A percentile compares a stretch with the other conserved stretches of the same genome.
phyloP scores from a whole-genome alignment of 768 basidiomycete species.

The Lactarius evosmus region DNA sequence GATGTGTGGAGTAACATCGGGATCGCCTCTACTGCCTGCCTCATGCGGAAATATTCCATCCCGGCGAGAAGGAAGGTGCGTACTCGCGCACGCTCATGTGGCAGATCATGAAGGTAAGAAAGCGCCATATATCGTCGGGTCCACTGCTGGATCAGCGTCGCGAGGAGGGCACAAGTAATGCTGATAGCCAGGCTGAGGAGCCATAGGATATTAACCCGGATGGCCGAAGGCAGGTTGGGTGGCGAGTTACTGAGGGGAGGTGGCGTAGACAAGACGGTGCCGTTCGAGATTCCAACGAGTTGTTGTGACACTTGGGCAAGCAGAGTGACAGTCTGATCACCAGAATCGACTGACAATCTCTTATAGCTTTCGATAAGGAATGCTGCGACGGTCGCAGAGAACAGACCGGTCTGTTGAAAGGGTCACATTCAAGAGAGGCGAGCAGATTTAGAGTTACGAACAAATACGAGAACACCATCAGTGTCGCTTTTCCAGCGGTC shows the following conservation, averaged over 20 bases:
- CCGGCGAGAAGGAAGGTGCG: conserved; percentile 1
- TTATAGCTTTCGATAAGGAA: conserved; percentile 7
- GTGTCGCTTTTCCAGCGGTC: background rate
- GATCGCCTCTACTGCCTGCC: background rate
- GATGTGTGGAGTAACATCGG: conserved; percentile 4
- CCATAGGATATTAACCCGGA: conserved; percentile 6
- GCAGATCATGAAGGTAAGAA: background rate
- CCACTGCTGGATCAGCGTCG: conserved; percentile 10
- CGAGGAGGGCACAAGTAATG: conserved; percentile 2
- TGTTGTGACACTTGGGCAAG: conserved; percentile 3
- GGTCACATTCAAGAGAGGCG: background rate
- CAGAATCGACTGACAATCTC: background rate
- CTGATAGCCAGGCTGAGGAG: conserved; percentile 2
- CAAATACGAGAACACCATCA: background rate
- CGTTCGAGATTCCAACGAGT: conserved; percentile 1
- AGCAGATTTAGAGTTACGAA: background rate
- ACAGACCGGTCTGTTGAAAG: background rate
- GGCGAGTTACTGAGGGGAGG: background rate
- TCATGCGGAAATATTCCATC: conserved; percentile 1
- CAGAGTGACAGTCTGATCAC: background rate
- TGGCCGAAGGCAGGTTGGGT: background rate
- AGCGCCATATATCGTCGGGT: conserved; percentile 1
- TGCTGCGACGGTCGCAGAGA: conserved; percentile 6
- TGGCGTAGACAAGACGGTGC: background rate
- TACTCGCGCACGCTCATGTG: conserved; percentile 1